phyloP scores from a whole-genome alignment of 768 basidiomycete species.

The Serpula lacrymans region DNA sequence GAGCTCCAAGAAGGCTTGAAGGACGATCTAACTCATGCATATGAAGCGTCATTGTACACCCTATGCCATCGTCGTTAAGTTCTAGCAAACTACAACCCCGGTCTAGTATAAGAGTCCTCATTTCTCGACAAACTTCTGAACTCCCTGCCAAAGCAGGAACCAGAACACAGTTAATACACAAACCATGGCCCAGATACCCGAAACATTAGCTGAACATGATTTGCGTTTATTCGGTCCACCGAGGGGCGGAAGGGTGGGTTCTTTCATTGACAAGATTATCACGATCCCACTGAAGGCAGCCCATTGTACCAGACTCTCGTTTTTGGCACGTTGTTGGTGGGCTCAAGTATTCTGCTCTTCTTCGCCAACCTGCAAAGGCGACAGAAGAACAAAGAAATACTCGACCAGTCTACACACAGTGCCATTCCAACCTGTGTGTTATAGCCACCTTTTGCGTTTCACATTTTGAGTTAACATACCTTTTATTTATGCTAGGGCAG shows the following conservation, averaged over 20 bases:
- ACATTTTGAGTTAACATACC: not conserved
- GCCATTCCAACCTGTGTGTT: constrained; percentile 4
- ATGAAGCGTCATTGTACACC: too few relatives aligned
- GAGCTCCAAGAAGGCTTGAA: too few relatives aligned
- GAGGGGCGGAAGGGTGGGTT: not conserved
- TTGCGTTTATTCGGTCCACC: not conserved
- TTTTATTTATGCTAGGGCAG: not conserved
- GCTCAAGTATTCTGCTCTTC: constrained; percentile 3
- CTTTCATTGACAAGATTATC: not conserved
- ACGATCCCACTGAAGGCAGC: too few relatives aligned
- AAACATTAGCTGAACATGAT: too few relatives aligned
- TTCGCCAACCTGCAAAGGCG: constrained; percentile 5
- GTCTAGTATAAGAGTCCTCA: too few relatives aligned
- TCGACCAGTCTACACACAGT: not conserved
- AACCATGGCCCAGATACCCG: too few relatives aligned
- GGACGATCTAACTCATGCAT: too few relatives aligned
- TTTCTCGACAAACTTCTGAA: too few relatives aligned
- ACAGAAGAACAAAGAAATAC: constrained; percentile 1
- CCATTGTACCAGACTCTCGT: constrained; percentile 1
- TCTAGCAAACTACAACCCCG: too few relatives aligned
- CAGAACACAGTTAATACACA: too few relatives aligned
- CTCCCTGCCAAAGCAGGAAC: too few relatives aligned
- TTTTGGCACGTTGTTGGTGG: constrained; percentile 3
- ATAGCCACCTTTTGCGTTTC: not conserved
- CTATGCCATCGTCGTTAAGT: too few relatives aligned